Evolutionary conservation across 2,329 filamentous ascomycete genomes (phyloP), one percentile per base, ranked within the genome.

Genomic region (Sporothrix pallida): DNA sequence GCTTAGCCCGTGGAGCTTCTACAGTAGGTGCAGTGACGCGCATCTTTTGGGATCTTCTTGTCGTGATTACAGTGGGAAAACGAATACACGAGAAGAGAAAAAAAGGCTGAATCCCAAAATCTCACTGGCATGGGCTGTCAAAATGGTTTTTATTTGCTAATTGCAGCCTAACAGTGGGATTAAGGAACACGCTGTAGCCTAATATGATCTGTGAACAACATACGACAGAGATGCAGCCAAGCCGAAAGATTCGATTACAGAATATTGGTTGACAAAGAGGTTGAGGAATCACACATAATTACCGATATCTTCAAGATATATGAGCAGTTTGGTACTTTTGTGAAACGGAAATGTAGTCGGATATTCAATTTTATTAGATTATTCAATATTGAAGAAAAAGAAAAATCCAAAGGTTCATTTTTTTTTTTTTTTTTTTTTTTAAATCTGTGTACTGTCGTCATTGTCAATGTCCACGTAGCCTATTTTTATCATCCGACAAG

Each of bases 1-100:
- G 67, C 67, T 70, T 54, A 70, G 67, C 50, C 65, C 67, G 67
- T 42, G 67, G 50, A 54, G 67, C 20, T 42, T 46, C n/a, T 20
- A 37, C 31, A 37, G 7, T 56, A 4, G 13, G 60, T 8, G 8
- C n/a, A 26, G 62, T 26, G 42, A 67, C n/a, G 62, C 6, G 37
- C 17, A 17, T 37, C 31, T 37, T 37, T 37, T 37, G 31, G 31
- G 4, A 37, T 37, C 31, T 44, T 58, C n/a, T n/a, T 44, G 60
- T 17, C 26, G 17, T 15, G 10, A 44, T 20, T 23, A 63, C 37
- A n/a, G 37, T 42, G 58, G 42, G n/a, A 37, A 42, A 7, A 10
- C 15, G 13, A 13, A 56, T 60, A 31, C 56, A 6, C 15, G 31
- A 31, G 31, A 60, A 31, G 31, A 17, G 12, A 13, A 4, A 13